Base-by-base conservation (phyloP, 1,284 basidiomycete genomes). In the Apiotrichum domesticum region DNA sequence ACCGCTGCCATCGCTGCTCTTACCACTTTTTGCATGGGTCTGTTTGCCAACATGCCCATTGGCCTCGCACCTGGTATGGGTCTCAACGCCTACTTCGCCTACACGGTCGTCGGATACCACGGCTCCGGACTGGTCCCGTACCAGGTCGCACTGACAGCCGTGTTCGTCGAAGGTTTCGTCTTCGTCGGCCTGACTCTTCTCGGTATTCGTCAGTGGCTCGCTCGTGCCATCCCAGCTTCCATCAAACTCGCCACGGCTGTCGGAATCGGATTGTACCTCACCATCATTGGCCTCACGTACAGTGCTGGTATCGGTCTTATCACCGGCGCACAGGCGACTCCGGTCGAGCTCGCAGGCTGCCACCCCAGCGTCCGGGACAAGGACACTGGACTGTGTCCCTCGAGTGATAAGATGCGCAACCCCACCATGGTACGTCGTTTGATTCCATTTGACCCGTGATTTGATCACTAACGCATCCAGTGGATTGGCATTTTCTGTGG, bases 401-500 rank as follows among this genome's bases (percentile, higher is more conserved):
- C 78, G n/a, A 83, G 82, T 56, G 85, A 90, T 10, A 62, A 62
- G 56, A 62, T 62, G 60, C 51, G 60, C 41, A 62, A 56, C 52
- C 60, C 60, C 29, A 62, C 57, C 5, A 56, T 62, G 54, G 51
- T 56, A 33, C 42, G 55, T 6, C 41, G 10, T 21, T 21, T 21
- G 21, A 42, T 42, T 21, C n/a, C 41, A 6, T 42, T 37, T 13
- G 15, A 15, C 15, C 37, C 13, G 21, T 39, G 4, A 3, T 4
- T 7, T 29, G 4, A 15, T n/a, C 14, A 10, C 21, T 41, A 10
- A 3, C 47, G 47, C 11, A 75, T 92, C 42, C 86, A 83, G 56
- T 94, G 90, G 90, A 79, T 93, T n/a, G 90, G 91, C 52, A 84
- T 93, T 58, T 90, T 92, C 75, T 78, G 85, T 15, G 90, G 90